A percentile compares a stretch with the other conserved stretches of the same genome.
phyloP scores from a whole-genome alignment of 1,284 basidiomycete species.

The Sanghuangporus sanghuang region DNA sequence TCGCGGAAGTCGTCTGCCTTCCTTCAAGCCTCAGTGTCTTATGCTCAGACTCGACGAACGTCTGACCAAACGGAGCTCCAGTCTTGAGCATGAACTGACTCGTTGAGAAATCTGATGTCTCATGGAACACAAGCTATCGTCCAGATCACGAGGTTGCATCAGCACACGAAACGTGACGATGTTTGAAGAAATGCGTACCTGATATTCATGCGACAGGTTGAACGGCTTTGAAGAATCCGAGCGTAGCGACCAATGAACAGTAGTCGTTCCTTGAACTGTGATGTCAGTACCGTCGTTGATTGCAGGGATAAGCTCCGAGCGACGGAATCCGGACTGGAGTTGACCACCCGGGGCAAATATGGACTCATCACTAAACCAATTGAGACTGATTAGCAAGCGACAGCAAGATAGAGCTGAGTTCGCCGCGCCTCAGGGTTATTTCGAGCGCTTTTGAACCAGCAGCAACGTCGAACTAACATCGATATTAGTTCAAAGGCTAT shows the following conservation, averaged over 20 bases:
- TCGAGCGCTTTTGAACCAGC: neutral
- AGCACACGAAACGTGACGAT: conserved; percentile 14
- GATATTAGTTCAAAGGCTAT: too few species aligned
- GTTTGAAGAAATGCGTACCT: conserved; percentile 25
- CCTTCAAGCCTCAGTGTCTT: neutral
- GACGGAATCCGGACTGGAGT: conserved; percentile 50
- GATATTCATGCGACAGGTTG: conserved; percentile 55
- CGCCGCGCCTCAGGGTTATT: neutral
- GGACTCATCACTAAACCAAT: conserved; percentile 36
- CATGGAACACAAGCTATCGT: conserved; percentile 39
- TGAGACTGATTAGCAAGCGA: neutral
- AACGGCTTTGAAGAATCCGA: conserved; percentile 38
- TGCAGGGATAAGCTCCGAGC: conserved; percentile 54
- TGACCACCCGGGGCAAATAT: conserved; percentile 49
- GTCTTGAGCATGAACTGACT: conserved; percentile 9
- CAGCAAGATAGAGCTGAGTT: neutral
- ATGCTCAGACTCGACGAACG: neutral
- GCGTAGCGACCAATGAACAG: conserved; percentile 53
- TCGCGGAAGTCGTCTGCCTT: neutral
- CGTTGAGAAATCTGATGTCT: neutral
- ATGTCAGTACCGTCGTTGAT: conserved; percentile 34
- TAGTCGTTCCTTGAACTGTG: conserved; percentile 41
- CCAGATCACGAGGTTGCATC: conserved; percentile 35
- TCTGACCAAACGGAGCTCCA: neutral
- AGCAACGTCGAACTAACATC: neutral